Base-by-base conservation (phyloP, 2,329 filamentous ascomycete genomes). In the Nothophoma quercina region DNA sequence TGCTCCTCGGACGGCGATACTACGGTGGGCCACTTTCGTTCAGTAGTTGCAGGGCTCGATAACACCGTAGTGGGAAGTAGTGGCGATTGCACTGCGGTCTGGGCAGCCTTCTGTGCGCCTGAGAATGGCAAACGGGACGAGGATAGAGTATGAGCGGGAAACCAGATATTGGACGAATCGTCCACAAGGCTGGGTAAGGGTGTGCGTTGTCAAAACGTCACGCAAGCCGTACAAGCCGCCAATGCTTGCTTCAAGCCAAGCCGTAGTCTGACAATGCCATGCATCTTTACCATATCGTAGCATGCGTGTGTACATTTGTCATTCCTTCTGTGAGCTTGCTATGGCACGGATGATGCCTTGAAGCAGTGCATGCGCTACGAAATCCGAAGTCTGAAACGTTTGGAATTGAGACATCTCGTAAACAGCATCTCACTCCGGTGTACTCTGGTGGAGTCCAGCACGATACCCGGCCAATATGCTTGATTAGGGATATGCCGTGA, bases 321-420 rank as follows among this genome's bases (percentile, higher is more conserved):
- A 1, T 39, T 47, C 16, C 26, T 34, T 22, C 43, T 33, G 38
- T 22, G 35, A 19, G 26, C 5, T 36, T 34, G 21, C 21, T 15
- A 4, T 48, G 21, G 21, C 19, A 28, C 23, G 25, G 29, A 15
- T 7, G n/a, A 12, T 32, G 28, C 15, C 26, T 44, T 2, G 10
- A 34, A 21, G 18, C 15, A 18, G 25, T 16, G 21, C n/a, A 33
- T 38, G 16, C 7, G 15, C 22, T 23, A 19, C 5, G n/a, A 38
- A 22, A 26, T 29, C 33, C 22, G 32, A 23, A 16, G 8, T 39
- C 18, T 43, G 43, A 53, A 33, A 42, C 43, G 23, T 25, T 18
- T 47, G 22, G 15, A n/a, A 33, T 48, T 34, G 7, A 39, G 33
- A 26, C 44, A 23, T 13, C 18, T 53, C 38, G 33, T 16, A 43